Percentiles rank a stretch among this genome's conserved stretches.
Evolutionary conservation across 345 rosid genomes (phyloP).

Genomic region (Conringia planisiliqua): DNA sequence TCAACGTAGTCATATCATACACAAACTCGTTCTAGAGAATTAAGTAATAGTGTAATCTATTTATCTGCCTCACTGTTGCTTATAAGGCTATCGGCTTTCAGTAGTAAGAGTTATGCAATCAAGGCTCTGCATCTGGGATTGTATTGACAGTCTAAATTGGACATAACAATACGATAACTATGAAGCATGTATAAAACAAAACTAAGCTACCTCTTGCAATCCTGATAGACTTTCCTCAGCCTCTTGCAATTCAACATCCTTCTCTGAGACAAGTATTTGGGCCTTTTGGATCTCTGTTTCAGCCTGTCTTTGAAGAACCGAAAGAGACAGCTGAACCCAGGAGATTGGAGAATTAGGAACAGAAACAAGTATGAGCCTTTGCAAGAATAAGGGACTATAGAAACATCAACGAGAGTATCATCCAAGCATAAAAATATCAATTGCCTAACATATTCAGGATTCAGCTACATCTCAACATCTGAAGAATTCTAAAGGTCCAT

Average conservation of each 20-base stretch:
- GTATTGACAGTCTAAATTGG: background rate
- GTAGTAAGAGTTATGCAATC: background rate
- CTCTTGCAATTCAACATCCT: constrained; percentile 69
- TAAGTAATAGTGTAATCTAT: background rate
- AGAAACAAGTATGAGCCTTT: background rate
- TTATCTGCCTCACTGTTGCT: background rate
- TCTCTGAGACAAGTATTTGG: constrained; percentile 59
- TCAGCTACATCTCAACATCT: background rate
- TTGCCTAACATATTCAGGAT: background rate
- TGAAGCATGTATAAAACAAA: background rate
- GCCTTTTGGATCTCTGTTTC: constrained; percentile 74
- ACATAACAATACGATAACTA: background rate
- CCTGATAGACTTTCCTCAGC: constrained; percentile 84
- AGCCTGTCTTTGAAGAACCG: constrained; percentile 63
- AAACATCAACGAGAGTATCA: background rate
- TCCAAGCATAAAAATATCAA: background rate
- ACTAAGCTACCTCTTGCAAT: constrained; percentile 61
- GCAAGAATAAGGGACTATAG: background rate
- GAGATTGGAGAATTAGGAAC: constrained; percentile 8
- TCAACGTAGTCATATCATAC: background rate
- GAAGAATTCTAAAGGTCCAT: background rate
- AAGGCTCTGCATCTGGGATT: background rate
- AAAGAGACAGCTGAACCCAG: constrained; percentile 52
- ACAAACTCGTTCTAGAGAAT: background rate
- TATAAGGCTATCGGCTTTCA: background rate